Conservation (phyloP, 2,329 filamentous ascomycete species). For the Alternaria burnsii region DNA sequence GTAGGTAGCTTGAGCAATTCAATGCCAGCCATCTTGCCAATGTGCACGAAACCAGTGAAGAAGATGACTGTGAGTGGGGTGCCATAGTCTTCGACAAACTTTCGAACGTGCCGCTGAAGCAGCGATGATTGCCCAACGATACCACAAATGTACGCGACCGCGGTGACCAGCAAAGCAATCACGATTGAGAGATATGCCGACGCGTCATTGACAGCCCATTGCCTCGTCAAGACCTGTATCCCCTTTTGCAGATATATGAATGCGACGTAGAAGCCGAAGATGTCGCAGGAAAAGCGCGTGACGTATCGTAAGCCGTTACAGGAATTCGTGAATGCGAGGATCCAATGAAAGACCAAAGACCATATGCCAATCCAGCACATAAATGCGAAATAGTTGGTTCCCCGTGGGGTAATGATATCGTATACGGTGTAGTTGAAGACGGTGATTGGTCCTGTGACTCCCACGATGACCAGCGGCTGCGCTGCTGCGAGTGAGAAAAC, state of each 20-base stretch:
- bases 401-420: conserved; percentile 80
- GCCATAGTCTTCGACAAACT: conserved; percentile 90
- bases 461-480: conserved; percentile 89
- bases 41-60: conserved; percentile 88
- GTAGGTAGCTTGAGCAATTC: conserved; percentile 77
- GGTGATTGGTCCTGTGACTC: conserved; percentile 90
- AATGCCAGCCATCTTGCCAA: conserved; percentile 80
- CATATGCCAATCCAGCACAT: conserved; percentile 94
- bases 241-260: conserved; percentile 93
- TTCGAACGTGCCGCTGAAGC: conserved; percentile 77
- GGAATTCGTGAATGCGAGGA: conserved; percentile 82
- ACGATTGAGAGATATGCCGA: conserved; percentile 80
- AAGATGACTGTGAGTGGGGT: conserved; percentile 74
- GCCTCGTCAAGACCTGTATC: conserved; percentile 81
- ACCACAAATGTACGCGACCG: conserved; percentile 77
- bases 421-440: conserved; percentile 96
- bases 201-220: conserved; percentile 69
- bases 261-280: conserved; percentile 92
- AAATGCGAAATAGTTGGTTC: conserved; percentile 84
- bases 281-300: conserved; percentile 90
- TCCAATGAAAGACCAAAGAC: conserved; percentile 85
- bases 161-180: conserved; percentile 79
- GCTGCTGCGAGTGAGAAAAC: conserved; percentile 82
- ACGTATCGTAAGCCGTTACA: conserved; percentile 91
- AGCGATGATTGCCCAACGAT: conserved; percentile 74